A percentile compares a stretch with the other conserved stretches of the same genome.
Evolutionary conservation across 1,284 basidiomycete genomes (phyloP).

Genomic region (Cystobasidium slooffiae): DNA sequence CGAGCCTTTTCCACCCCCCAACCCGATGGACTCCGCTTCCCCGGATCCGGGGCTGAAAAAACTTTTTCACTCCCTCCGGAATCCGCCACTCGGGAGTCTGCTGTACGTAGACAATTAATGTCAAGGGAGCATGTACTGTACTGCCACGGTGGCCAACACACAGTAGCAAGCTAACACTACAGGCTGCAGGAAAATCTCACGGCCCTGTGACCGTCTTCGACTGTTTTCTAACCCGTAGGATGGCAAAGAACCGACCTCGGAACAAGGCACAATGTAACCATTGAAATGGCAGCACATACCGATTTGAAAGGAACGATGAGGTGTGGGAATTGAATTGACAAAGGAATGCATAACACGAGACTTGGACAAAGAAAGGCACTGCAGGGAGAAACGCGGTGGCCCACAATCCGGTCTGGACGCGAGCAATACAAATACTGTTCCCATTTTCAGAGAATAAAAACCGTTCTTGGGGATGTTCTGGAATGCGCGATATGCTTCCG

Average conservation of each 20-base stretch:
- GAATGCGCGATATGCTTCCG: conserved; percentile 22
- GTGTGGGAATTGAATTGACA: no score
- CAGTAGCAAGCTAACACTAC: neutral
- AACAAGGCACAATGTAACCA: no score
- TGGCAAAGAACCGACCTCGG: no score
- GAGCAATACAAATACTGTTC: neutral
- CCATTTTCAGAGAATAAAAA: neutral
- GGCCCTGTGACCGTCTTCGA: neutral
- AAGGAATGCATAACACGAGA: no score
- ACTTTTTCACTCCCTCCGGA: conserved; percentile 7
- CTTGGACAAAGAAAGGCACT: neutral
- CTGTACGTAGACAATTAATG: neutral
- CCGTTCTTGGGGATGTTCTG: neutral
- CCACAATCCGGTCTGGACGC: neutral
- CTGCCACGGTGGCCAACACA: neutral
- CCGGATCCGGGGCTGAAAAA: conserved; percentile 21
- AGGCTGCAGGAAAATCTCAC: neutral
- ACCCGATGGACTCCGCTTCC: conserved; percentile 12
- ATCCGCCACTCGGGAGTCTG: neutral
- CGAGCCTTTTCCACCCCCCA: neutral
- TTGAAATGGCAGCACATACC: no score
- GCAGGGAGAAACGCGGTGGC: neutral
- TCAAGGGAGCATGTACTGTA: neutral
- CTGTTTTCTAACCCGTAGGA: neutral
- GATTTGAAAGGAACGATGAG: no score